Evolutionary conservation across 2,329 filamentous ascomycete species (phyloP).

Genomic region (Cercospora sojina): DNA sequence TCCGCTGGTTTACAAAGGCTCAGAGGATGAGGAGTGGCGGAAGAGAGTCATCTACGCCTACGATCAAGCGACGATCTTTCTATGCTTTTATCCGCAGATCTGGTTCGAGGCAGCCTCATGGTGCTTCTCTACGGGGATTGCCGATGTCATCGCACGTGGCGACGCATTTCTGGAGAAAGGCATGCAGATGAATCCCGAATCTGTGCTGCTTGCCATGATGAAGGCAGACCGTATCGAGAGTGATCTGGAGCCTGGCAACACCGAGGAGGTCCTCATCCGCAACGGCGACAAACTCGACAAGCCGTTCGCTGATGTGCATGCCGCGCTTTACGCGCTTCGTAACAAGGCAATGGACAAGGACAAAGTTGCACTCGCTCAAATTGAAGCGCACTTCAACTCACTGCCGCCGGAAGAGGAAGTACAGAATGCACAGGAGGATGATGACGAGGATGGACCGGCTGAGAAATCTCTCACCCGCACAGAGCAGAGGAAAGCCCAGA

Average conservation of each 20-base stretch:
- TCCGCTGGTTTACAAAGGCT: constrained; percentile 75
- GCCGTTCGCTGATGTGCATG: constrained; percentile 78
- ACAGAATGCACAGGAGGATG: constrained; percentile 44
- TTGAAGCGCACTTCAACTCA: constrained; percentile 55
- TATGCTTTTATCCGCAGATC: constrained; percentile 92
- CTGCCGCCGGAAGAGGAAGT: constrained; percentile 44
- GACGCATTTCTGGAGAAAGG: constrained; percentile 79
- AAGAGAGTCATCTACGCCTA: constrained; percentile 85
- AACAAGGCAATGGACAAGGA: constrained; percentile 68
- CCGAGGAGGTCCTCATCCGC: constrained; percentile 66
- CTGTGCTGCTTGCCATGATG: constrained; percentile 83
- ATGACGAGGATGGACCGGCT: constrained; percentile 55
- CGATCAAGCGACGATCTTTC: constrained; percentile 87
- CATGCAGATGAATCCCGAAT: constrained; percentile 87
- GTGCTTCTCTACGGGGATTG: constrained; percentile 76
- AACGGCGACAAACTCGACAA: constrained; percentile 73
- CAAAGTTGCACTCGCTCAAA: constrained; percentile 57
- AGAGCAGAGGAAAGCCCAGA: constrained; percentile 54
- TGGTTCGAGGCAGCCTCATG: constrained; percentile 96
- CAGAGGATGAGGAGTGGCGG: constrained; percentile 76
- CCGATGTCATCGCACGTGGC: constrained; percentile 58
- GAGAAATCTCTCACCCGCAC: constrained; percentile 51
- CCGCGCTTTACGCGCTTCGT: constrained; percentile 83
- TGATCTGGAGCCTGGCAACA: constrained; percentile 64
- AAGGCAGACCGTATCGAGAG: constrained; percentile 84